Conservation (phyloP, 495 filamentous ascomycete species). For the Penicillium bialowiezense region DNA sequence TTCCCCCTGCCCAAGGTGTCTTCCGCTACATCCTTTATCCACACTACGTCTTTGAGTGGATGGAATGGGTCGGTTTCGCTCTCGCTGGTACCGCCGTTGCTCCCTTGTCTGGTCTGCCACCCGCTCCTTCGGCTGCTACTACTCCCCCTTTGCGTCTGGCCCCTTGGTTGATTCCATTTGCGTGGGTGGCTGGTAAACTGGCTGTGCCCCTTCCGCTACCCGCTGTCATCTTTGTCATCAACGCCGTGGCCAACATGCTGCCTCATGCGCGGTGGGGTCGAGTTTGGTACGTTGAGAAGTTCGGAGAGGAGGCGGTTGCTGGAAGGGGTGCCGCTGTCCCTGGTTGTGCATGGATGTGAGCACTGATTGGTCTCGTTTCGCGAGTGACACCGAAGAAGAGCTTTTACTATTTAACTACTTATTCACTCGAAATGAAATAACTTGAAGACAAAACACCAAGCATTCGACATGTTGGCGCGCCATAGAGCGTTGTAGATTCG, state of each 20-base stretch:
- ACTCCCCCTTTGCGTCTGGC: constrained; percentile 28
- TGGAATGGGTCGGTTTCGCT: constrained; percentile 91
- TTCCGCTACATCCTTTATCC: constrained; percentile 84
- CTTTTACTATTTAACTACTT: too few relatives aligned
- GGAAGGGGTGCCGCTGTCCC: constrained; percentile 81
- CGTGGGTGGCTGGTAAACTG: constrained; percentile 31
- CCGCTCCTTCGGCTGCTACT: constrained; percentile 1
- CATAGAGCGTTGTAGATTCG: too few relatives aligned
- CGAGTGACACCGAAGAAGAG: too few relatives aligned
- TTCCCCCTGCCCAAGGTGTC: constrained; percentile 80
- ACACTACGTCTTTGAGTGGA: constrained; percentile 93
- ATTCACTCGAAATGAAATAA: too few relatives aligned
- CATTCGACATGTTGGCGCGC: too few relatives aligned
- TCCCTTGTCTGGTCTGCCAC: constrained; percentile 15
- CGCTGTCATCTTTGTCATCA: constrained; percentile 75
- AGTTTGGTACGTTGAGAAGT: constrained; percentile 84
- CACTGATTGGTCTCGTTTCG: too few relatives aligned
- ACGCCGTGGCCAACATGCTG: constrained; percentile 86
- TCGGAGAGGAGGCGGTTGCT: constrained; percentile 75
- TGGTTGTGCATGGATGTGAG: constrained; percentile 51
- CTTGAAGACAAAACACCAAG: too few relatives aligned
- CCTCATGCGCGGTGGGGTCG: constrained; percentile 80
- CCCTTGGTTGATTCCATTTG: constrained; percentile 57
- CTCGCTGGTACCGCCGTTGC: constrained; percentile 51
- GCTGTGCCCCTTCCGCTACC: constrained; percentile 50